A percentile compares a stretch with the other conserved stretches of the same genome.
Evolutionary conservation across 208 protist species (phyloP).

Genomic region (Crithidia bombi): DNA sequence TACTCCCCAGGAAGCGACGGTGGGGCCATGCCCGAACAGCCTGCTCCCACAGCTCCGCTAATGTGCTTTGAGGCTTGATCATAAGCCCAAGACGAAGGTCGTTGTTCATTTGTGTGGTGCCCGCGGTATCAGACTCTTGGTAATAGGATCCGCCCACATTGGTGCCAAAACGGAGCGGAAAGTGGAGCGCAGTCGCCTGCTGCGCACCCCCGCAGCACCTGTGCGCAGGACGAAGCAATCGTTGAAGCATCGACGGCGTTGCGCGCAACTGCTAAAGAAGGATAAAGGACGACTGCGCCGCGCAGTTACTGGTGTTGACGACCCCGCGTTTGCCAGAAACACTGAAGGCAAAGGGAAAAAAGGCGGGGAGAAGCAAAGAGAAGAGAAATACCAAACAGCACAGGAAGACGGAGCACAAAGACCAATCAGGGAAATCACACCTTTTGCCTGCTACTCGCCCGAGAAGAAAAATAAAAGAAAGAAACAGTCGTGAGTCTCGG

Average conservation of each 20-base stretch:
- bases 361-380: background rate
- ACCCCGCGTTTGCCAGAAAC: no score
- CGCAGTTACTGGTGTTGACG: no score
- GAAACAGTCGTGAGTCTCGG: no score
- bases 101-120: conserved; percentile 65
- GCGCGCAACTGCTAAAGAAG: background rate
- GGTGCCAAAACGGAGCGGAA: conserved; percentile 53
- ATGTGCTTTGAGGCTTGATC: conserved; percentile 89
- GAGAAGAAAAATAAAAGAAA: no score
- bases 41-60: conserved; percentile 89
- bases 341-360: background rate
- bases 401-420: background rate
- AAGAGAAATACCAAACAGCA: background rate
- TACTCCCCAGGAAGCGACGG: conserved; percentile 85
- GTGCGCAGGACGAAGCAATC: conserved; percentile 9
- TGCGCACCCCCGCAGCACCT: conserved; percentile 5
- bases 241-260: conserved; percentile 11
- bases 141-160: conserved; percentile 84
- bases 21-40: conserved; percentile 79
- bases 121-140: conserved; percentile 74
- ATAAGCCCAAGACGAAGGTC: conserved; percentile 78
- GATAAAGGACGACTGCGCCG: no score
- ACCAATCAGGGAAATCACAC: background rate
- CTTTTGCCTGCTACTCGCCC: background rate
- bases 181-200: conserved; percentile 13